Evolutionary conservation across 2,329 filamentous ascomycete species (phyloP).

Genomic region (Coniochaeta sp.): DNA sequence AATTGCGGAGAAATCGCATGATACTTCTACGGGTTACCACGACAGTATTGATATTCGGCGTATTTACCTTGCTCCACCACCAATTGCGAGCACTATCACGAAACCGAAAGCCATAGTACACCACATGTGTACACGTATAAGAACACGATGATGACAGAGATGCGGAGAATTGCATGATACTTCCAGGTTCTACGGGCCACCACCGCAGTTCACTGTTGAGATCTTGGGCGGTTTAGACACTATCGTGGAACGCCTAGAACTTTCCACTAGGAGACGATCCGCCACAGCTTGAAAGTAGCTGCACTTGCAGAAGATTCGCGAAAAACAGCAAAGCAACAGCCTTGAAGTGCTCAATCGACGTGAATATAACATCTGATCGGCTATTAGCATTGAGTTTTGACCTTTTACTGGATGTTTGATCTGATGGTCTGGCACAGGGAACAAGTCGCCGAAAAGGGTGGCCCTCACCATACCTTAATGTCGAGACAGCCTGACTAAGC

Average conservation of each 20-base stretch:
- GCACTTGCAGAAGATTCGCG: background rate
- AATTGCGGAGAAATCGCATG: background rate
- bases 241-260: background rate
- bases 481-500: no score
- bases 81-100: background rate
- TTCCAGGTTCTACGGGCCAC: no score
- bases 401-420: background rate
- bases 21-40: background rate
- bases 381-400: background rate
- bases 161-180: no score
- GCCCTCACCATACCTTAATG: no score
- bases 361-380: background rate
- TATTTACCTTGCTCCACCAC: background rate
- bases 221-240: background rate
- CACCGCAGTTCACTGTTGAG: background rate
- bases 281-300: background rate
- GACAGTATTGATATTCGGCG: background rate
- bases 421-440: background rate
- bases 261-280: background rate
- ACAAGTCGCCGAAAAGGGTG: no score
- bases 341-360: background rate
- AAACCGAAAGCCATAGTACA: background rate
- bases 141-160: no score
- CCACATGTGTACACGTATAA: no score
- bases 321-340: background rate